Base-by-base conservation (phyloP, 2,329 filamentous ascomycete genomes). In the Dryadomyces sulphureus region DNA sequence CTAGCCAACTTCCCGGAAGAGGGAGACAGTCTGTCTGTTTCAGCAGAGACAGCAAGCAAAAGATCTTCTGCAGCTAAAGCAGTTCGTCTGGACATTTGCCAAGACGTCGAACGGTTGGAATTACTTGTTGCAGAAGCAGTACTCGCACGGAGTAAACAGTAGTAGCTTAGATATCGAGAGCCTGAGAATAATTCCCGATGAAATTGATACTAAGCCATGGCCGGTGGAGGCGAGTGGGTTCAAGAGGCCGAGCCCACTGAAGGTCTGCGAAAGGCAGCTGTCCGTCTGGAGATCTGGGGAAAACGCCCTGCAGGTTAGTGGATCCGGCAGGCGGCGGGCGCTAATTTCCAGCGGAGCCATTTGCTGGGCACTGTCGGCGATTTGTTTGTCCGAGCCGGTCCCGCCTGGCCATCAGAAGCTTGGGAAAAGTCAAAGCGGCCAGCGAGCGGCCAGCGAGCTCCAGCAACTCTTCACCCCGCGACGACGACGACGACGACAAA, bases 201-300 rank as follows among this genome's bases (percentile, higher is more conserved):
- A n/a, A n/a, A n/a, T n/a, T n/a, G n/a, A n/a, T n/a, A n/a, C n/a
- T n/a, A n/a, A n/a, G n/a, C n/a, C n/a, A n/a, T n/a, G n/a, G n/a
- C n/a, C n/a, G 7, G 34, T 36, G 34, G 17, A 8, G n/a, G 34
- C 34, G 17, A 36, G 34, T 36, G 34, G 34, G 27, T 32, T 32
- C 27, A n/a, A n/a, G n/a, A n/a, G n/a, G n/a, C n/a, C n/a, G n/a
- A n/a, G n/a, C 16, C 27, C 27, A 32, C 27, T 32, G 27, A 32
- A n/a, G n/a, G n/a, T n/a, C n/a, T n/a, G n/a, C n/a, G n/a, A 39
- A 24, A 39, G 38, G 19, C 14, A 39, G 38, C 38, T 39, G n/a
- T n/a, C n/a, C 5, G 39, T 41, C 39, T 41, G 41, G 41, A 17
- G 27, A 42, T 43, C 41, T 12, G 41, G 41, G 41, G 41, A 43